Evolutionary conservation across 352 stramenopile species (phyloP), one percentile per base, ranked within the genome.

Genomic region (Globisporangium mamillatum): DNA sequence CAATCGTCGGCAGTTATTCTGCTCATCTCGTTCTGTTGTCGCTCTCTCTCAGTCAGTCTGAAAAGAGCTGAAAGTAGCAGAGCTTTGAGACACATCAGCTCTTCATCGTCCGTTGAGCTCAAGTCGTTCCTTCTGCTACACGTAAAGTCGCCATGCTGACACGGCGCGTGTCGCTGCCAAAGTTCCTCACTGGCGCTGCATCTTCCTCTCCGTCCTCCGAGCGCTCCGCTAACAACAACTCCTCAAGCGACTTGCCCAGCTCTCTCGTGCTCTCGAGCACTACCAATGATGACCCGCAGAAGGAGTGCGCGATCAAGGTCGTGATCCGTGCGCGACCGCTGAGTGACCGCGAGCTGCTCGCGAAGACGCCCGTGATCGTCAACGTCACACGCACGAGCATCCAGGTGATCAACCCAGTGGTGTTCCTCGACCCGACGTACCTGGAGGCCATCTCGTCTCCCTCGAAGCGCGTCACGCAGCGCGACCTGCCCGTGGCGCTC

Each of bases 281-380:
- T 5, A 66, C 68, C 22, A 75, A 72, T 12, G 74, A 75, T 29
- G 57, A 62, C 4, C 10, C 10, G 34, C 68, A 69, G 16, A 72
- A 75, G 27, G 65, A 78, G 27, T 85, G 80, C 22, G 84, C 83
- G 48, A 92, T 92, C 71, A 85, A 83, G 70, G 87, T 93, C 52
- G 80, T 92, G n/a, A 71, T 95, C 27, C 82, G 87, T 38, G 79
- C 86, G 9, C 85, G 87, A 9, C 87, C 87, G 4, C 73, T 92
- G 25, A 94, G 71, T 63, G 76, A 84, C 18, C 74, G 73, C 1
- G 85, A 94, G 74, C 52, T 82, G 20, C 67, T 81, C 34, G 69
- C 66, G 41, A 78, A 81, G 38, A 85, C 78, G 16, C 73, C 74
- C 0, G 75, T 92, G 24, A 73, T 92, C 34, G 79, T 93, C 18